Evolutionary conservation across 2,329 filamentous ascomycete species (phyloP), one percentile per base, ranked within the genome.

Genomic region (Fusarium hainanense): DNA sequence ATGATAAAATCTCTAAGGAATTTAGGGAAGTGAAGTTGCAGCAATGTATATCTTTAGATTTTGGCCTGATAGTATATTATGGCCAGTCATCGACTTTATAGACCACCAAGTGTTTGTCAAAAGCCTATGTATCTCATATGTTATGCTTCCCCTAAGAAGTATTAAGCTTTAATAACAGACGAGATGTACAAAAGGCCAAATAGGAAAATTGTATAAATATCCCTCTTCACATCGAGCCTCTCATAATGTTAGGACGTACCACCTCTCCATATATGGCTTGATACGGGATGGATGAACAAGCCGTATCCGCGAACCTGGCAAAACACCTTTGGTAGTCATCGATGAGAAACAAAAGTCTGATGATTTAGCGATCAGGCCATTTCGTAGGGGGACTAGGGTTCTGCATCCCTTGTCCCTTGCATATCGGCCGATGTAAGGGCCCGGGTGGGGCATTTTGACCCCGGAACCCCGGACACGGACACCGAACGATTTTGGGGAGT

Each of bases 321-420:
- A 25, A 27, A 21, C 12, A 41, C 8, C 14, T 16, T 42, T 40
- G 14, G 44, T 34, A 40, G 34, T 49, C 49, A 55, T 50, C 25
- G 28, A 56, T 25, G 11, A 16, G 21, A 43, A 32, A 41, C 23
- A 54, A 63, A 49, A 69, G 58, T 48, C 34, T 61, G 57, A 71
- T 57, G 62, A 58, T 69, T 58, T 48, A 40, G 11, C 47, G n/a
- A 67, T 74, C 61, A 64, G 61, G 37, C 63, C 67, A 74, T 56
- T 42, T 18, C 57, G 49, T 42, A 66, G 25, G n/a, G 57, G 40
- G 43, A 21, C 50, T 25, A 48, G 68, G 71, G 58, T 63, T 72
- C 66, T 56, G 54, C 43, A 40, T 40, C n/a, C 49, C 32, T 41
- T 28, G 48, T 51, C 18, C 64, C 60, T 63, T 73, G 62, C 64